Conservation (phyloP, 2,329 filamentous ascomycete species). For the Endocalyx cinctus region DNA sequence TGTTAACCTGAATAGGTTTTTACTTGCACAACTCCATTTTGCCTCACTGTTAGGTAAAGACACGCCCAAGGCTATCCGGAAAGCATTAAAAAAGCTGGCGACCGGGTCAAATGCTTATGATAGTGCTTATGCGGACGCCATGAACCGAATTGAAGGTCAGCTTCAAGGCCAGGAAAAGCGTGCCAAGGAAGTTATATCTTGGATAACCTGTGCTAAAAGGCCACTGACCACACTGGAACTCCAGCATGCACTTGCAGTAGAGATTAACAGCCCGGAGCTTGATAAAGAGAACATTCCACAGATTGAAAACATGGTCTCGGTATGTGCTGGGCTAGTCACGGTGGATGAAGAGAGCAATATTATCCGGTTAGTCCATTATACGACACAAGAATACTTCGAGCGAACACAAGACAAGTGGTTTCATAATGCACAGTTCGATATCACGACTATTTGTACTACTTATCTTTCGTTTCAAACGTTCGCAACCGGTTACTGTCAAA, state of each 20-base stretch:
- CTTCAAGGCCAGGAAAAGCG: slow-evolving; percentile 20
- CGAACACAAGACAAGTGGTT: slow-evolving; percentile 24
- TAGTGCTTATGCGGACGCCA: slow-evolving; percentile 33
- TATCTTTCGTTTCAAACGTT: slow-evolving; percentile 29
- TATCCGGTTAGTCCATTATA: slow-evolving; percentile 40
- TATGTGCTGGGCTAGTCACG: slow-evolving; percentile 35
- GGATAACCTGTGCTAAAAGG: slow-evolving; percentile 33
- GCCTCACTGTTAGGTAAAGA: slow-evolving; percentile 26
- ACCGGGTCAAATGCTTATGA: slow-evolving; percentile 27
- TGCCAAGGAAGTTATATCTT: slow-evolving; percentile 33
- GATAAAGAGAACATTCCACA: slow-evolving; percentile 29
- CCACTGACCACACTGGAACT: slow-evolving; percentile 30
- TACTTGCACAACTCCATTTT: slow-evolving; percentile 31
- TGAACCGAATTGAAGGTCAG: slow-evolving; percentile 37
- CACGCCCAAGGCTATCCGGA: slow-evolving; percentile 25
- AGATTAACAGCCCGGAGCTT: slow-evolving; percentile 18
- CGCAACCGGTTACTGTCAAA: not conserved
- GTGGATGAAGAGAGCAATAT: slow-evolving; percentile 31
- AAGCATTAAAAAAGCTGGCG: slow-evolving; percentile 24
- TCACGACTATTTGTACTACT: slow-evolving; percentile 26
- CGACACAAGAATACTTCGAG: slow-evolving; percentile 39
- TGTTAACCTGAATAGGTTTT: slow-evolving; percentile 26
- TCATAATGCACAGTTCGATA: slow-evolving; percentile 19
- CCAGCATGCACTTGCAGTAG: slow-evolving; percentile 35
- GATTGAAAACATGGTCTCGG: slow-evolving; percentile 26